Conservation (phyloP, 164 flowering plant species). For the Tinospora cordifolia region DNA sequence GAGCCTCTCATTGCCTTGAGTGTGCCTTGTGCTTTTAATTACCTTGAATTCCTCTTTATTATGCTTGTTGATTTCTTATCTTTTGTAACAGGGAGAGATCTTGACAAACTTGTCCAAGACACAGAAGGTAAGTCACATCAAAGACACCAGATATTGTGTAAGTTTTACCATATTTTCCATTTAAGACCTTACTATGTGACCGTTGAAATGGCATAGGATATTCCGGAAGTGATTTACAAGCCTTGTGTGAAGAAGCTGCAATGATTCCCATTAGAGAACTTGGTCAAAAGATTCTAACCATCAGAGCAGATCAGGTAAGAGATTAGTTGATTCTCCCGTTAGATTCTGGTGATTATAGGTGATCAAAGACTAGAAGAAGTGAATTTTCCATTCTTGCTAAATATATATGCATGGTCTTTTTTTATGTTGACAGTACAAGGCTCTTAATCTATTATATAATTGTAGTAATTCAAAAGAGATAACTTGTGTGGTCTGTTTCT, state of each 20-base stretch:
- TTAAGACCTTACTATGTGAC: background rate
- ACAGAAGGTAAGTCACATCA: constrained; percentile 65
- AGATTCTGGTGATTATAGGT: background rate
- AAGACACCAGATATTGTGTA: background rate
- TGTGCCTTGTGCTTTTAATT: too few relatives aligned
- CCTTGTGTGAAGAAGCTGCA: constrained; percentile 97
- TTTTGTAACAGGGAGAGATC: constrained; percentile 53
- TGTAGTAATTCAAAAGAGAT: too few relatives aligned
- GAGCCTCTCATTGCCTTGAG: too few relatives aligned
- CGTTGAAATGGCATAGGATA: constrained; percentile 46
- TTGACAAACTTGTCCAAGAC: constrained; percentile 69
- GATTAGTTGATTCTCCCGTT: background rate
- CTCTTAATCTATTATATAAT: too few relatives aligned
- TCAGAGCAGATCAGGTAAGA: constrained; percentile 74
- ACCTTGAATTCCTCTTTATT: background rate
- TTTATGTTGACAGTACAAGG: background rate
- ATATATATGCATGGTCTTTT: background rate
- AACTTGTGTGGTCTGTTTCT: too few relatives aligned
- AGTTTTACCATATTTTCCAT: background rate
- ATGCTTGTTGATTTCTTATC: background rate
- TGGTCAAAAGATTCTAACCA: constrained; percentile 74
- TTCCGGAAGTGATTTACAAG: constrained; percentile 97
- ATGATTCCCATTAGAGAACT: constrained; percentile 99
- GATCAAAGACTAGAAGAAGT: background rate
- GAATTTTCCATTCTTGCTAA: too few relatives aligned